Evolutionary conservation across 2,329 filamentous ascomycete genomes (phyloP), one percentile per base, ranked within the genome.

Genomic region (Lasiodiplodia citricola): DNA sequence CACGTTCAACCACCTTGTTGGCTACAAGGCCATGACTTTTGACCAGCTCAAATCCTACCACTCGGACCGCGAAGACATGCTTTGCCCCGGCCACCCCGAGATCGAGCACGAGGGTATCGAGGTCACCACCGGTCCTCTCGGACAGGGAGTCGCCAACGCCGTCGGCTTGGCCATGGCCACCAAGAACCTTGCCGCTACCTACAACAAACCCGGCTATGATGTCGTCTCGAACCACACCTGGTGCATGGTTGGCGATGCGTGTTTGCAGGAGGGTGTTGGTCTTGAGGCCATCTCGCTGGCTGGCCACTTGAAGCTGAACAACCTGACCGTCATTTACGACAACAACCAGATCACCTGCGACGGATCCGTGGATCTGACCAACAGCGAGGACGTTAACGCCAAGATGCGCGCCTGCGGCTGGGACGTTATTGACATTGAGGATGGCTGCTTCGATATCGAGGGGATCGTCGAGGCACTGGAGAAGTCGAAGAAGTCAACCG

Each of bases 311-410:
- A 82, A 80, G 70, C 79, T 89, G 11, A 84, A 86, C 76, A 89
- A 89, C 74, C 77, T 89, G 1, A 83, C 83, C 3, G 76, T 89
- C 31, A 84, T 88, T 57, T 89, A 89, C 71, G 87, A 89, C 71
- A 88, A 89, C 76, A 88, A 89, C 74, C 84, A 87, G 72, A 80
- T 89, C 58, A 88, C 86, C 5, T 88, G 87, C 72, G 87, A 88
- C 68, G 87, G 87, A 1, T 83, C 81, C 2, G 82, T 88, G 2
- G 85, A 88, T 74, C 78, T 84, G 52, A 82, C 82, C 2, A 87
- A 86, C 70, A 86, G 82, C 0, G 87, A 89, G 71, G 86, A 88
- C 56, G 79, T 87, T 72, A 87, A 88, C 68, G 76, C 80, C 7
- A 89, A 88, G 76, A 88, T 88, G 86, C 77, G 81, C 5, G 86